These are phyloP conservation scores for Camellia japonica DNA, from an alignment of 148 eudicot genomes.

Conservation along the genomic window DNA sequence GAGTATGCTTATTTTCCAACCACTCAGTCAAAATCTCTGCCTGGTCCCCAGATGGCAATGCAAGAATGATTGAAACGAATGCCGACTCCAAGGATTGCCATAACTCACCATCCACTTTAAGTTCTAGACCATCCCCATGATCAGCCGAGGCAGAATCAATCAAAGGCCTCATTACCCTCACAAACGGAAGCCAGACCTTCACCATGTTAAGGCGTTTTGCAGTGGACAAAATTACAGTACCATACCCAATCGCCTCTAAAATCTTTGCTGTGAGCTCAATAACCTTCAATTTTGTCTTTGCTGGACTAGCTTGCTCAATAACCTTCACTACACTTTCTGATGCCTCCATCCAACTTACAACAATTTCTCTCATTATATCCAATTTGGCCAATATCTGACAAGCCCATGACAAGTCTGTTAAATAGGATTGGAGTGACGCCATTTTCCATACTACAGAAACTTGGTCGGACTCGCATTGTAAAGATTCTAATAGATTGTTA, in stretches of 20 bases:
- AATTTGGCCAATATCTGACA: constrained; percentile 64
- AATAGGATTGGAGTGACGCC: constrained; percentile 34
- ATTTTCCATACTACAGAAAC: constrained; percentile 22
- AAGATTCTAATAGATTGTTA: constrained; percentile 38
- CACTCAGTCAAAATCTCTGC: constrained; percentile 78
- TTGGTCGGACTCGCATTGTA: constrained; percentile 29
- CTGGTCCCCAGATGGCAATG: constrained; percentile 74
- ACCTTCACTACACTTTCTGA: constrained; percentile 37
- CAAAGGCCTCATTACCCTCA: constrained; percentile 43
- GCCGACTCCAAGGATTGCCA: constrained; percentile 86
- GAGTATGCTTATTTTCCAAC: constrained; percentile 54
- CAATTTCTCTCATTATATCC: constrained; percentile 62
- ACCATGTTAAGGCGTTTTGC: constrained; percentile 67
- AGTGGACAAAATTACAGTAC: constrained; percentile 60
- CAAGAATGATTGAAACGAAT: constrained; percentile 68
- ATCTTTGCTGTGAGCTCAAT: constrained; percentile 68
- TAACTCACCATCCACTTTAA: constrained; percentile 58
- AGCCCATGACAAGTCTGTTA: constrained; percentile 75
- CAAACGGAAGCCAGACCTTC: constrained; percentile 80
- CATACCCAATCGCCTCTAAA: constrained; percentile 78
- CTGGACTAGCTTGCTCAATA: constrained; percentile 24
- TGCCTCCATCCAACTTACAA: constrained; percentile 54
- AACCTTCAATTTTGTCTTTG: constrained; percentile 49
- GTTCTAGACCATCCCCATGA: constrained; percentile 33
- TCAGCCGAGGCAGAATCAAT: constrained; percentile 38